phyloP scores from a whole-genome alignment of 306 rosid species.

The Luffa acutangula region DNA sequence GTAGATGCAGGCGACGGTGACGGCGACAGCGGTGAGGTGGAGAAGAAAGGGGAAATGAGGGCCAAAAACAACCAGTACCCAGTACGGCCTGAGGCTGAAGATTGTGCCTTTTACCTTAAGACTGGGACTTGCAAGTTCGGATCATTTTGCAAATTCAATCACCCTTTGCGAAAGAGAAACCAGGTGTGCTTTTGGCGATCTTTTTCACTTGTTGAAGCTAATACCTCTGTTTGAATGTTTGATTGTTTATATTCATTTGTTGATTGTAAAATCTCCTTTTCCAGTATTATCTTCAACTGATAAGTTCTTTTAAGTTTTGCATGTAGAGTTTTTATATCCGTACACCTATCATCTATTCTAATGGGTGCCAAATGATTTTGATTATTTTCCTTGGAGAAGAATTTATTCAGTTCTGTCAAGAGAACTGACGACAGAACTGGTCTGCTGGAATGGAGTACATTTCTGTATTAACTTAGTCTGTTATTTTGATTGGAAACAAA shows the following conservation, averaged over 20 bases:
- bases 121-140: slow-evolving; percentile 89
- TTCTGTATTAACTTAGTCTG: background rate
- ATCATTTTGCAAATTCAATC: slow-evolving; percentile 80
- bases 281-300: background rate
- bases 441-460: background rate
- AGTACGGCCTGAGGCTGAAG: slow-evolving; percentile 87
- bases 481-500: background rate
- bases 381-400: background rate
- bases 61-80: slow-evolving; percentile 38
- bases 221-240: background rate
- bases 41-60: slow-evolving; percentile 9
- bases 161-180: slow-evolving; percentile 51
- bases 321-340: background rate
- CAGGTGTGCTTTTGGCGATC: slow-evolving; percentile 32
- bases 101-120: slow-evolving; percentile 71
- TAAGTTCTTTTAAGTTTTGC: background rate
- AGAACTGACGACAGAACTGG: background rate
- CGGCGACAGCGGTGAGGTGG: slow-evolving; percentile 17
- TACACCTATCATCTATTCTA: background rate
- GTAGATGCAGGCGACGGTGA: slow-evolving; percentile 12
- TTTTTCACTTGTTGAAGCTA: background rate
- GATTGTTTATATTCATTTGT: background rate
- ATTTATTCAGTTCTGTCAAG: background rate
- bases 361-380: background rate
- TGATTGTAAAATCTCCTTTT: background rate